Evolutionary conservation across 2,329 filamentous ascomycete genomes (phyloP), one percentile per base, ranked within the genome.

Genomic region (Knoxdaviesia proteae): DNA sequence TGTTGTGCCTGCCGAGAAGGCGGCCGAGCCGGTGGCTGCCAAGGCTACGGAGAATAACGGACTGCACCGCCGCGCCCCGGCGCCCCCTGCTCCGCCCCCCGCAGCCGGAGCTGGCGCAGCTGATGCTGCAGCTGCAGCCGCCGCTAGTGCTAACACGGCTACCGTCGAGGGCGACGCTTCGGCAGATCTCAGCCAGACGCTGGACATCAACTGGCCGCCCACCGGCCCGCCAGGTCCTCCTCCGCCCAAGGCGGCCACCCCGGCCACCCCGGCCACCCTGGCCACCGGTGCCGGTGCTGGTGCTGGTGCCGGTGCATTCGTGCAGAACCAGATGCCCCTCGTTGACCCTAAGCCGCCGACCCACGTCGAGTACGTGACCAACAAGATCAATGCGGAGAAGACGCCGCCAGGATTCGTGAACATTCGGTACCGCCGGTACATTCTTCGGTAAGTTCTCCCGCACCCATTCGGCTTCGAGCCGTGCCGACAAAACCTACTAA

Each of bases 351-450:
- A 58, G 39, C 71, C 71, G 0, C 47, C 61, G 32, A 65, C 63
- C 1, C 74, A 78, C 48, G 53, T 65, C 41, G 69, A 77, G 48
- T 77, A 58, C 44, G 65, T 77, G 9, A 49, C 59, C 41, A 46
- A 56, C 3, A 61, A 57, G 30, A 61, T 78, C 33, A 47, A 59
- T 43, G 55, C 50, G 7, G 60, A 67, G 33, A 53, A 53, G 2
- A 51, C 77, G 2, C 67, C 67, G 4, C 59, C 62, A 1, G 73
- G 74, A 6, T 75, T 69, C 47, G 57, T 61, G 6, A 50, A 51
- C 31, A 58, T 78, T 30, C 50, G 50, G 7, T 59, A 58, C 43
- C 56, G 52, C 41, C 59, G 61, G n/a, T 80, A 80, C 49, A 74
- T 78, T 47, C 64, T 80, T 34, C 63, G 74, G 74, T 77, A 64